phyloP scores from a whole-genome alignment of 148 eudicot genomes.

The Persicaria tinctoria region DNA sequence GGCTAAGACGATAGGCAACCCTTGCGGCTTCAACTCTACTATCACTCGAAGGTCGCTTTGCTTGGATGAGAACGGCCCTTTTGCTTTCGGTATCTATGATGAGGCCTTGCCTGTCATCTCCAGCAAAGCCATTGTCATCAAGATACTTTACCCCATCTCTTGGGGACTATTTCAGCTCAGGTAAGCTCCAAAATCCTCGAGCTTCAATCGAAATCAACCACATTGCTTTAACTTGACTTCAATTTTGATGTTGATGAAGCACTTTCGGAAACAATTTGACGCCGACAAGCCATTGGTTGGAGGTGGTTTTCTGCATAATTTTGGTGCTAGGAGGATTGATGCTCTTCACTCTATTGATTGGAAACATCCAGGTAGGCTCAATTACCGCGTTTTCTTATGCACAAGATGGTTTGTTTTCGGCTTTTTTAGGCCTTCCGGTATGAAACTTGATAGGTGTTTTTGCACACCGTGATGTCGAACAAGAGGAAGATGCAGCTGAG shows the following conservation, averaged over 20 bases:
- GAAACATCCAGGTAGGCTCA: constrained; percentile 33
- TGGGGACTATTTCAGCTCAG: constrained; percentile 89
- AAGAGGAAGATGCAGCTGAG: constrained; percentile 25
- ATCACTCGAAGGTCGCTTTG: constrained; percentile 43
- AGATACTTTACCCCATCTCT: constrained; percentile 81
- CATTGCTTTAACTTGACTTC: no score
- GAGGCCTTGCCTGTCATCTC: constrained; percentile 76
- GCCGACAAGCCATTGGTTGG: constrained; percentile 21
- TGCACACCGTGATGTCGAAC: constrained; percentile 27
- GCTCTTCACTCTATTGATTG: constrained; percentile 31
- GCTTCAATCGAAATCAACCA: background rate
- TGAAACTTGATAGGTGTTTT: constrained; percentile 21
- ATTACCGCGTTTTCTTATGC: background rate
- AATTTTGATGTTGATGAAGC: constrained; percentile 9
- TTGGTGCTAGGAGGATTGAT: constrained; percentile 26
- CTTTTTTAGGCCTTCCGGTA: background rate
- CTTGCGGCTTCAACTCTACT: constrained; percentile 20
- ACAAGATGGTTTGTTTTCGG: background rate
- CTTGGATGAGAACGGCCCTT: constrained; percentile 53
- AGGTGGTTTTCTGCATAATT: constrained; percentile 22
- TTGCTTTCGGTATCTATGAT: constrained; percentile 59
- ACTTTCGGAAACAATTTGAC: constrained; percentile 38
- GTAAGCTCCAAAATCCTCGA: constrained; percentile 18
- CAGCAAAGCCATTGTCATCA: constrained; percentile 61
- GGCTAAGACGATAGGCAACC: constrained; percentile 19